Percentiles rank a stretch among this genome's conserved stretches.
These are phyloP conservation scores for Begonia peltatifolia DNA, from an alignment of 306 rosid species.

Conservation along the genomic window DNA sequence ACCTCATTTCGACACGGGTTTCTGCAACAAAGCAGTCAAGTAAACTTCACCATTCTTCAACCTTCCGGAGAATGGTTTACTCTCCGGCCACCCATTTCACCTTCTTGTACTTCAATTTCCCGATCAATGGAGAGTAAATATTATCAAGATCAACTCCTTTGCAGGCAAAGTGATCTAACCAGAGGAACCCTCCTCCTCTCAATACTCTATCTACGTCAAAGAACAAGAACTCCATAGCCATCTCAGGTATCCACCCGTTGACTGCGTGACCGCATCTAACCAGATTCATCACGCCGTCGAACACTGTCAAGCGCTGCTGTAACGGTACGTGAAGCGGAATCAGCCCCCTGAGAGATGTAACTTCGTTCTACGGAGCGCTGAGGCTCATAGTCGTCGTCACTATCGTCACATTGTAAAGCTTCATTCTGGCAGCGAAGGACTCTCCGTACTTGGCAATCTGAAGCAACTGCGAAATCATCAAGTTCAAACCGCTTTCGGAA, in stretches of 20 bases:
- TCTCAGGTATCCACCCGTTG: constrained; percentile 81
- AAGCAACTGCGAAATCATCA: constrained; percentile 54
- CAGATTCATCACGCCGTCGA: constrained; percentile 75
- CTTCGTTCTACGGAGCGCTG: constrained; percentile 68
- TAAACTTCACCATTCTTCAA: constrained; percentile 66
- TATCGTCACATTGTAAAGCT: constrained; percentile 53
- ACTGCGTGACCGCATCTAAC: constrained; percentile 89
- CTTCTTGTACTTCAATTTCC: constrained; percentile 70
- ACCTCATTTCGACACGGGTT: constrained; percentile 57
- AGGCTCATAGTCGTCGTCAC: constrained; percentile 77
- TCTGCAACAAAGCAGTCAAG: constrained; percentile 85
- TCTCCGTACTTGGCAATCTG: constrained; percentile 57
- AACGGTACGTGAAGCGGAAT: constrained; percentile 84
- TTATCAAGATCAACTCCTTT: constrained; percentile 64
- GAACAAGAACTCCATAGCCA: constrained; percentile 64
- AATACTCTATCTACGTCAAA: constrained; percentile 71
- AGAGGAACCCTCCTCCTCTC: constrained; percentile 81
- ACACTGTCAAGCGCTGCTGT: constrained; percentile 79
- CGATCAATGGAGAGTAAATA: constrained; percentile 60
- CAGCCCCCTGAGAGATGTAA: constrained; percentile 61
- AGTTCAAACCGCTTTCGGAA: constrained; percentile 53
- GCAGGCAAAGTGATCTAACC: constrained; percentile 84
- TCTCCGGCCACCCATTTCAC: constrained; percentile 83
- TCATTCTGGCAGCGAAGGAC: constrained; percentile 80
- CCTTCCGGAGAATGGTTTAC: constrained; percentile 41